Conservation (phyloP, 225 moss, liverwort and hornwort genomes). For the Sphagnum tenellum region DNA sequence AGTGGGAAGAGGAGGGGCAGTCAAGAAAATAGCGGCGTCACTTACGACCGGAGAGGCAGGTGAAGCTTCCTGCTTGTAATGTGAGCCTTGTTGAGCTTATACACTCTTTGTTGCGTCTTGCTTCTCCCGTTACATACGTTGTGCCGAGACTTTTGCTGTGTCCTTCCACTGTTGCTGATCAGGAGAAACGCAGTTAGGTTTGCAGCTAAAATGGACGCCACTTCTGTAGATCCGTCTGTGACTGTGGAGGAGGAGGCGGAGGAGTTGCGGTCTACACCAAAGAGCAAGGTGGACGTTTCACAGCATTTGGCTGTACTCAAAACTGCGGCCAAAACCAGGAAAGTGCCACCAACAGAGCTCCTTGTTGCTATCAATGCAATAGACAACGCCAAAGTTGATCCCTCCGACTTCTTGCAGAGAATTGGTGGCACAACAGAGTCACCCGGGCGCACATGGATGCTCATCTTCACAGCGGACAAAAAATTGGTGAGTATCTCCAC, state of each 20-base stretch:
- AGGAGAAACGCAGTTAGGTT: background rate
- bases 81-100: conserved; percentile 21
- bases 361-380: conserved; percentile 54
- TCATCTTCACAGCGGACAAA: conserved; percentile 36
- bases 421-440: conserved; percentile 61
- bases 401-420: conserved; percentile 38
- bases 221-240: conserved; percentile 5
- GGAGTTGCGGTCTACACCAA: background rate
- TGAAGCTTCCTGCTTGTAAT: conserved; percentile 32
- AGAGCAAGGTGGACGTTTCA: conserved; percentile 21
- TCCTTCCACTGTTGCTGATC: too few species aligned
- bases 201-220: background rate
- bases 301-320: conserved; percentile 50
- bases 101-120: background rate
- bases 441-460: conserved; percentile 84
- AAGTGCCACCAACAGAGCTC: conserved; percentile 49
- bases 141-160: too few species aligned
- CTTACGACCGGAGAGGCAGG: conserved; percentile 31
- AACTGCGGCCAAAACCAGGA: conserved; percentile 63
- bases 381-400: conserved; percentile 76
- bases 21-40: conserved; percentile 17
- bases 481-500: conserved; percentile 26
- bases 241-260: conserved; percentile 12
- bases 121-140: too few species aligned
- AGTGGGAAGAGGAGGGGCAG: background rate